Base-by-base conservation (phyloP, 108 stramenopile species). In the Conticribra guillardii region DNA sequence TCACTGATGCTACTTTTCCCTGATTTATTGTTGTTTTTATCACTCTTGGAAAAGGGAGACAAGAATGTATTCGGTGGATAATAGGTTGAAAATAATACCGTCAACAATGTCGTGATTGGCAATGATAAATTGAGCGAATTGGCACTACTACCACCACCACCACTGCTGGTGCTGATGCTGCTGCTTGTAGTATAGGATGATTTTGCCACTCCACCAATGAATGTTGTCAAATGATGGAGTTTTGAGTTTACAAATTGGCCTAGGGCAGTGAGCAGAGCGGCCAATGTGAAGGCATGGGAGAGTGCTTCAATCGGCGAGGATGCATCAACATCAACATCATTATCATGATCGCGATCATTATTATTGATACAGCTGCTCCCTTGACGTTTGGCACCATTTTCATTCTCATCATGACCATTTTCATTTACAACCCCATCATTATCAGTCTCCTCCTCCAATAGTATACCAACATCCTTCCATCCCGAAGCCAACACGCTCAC, bases 51-150 rank as follows among this genome's bases (percentile, higher is more conserved):
- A 64, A 62, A 52, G 41, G 77, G 28, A 11, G 67, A 57, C 48
- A 56, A 34, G 55, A 81, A 56, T 19, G 18, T 37, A 24, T 69
- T 44, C 76, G 87, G 56, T 50, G 73, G 49, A 67, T 61, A 58
- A 31, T 47, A 75, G 30, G 84, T 81, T 29, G 91, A 82, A 45
- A 89, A 72, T 21, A 85, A 24, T 15, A 93, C 79, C 3, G 89
- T 73, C 29, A 90, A 29, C 16, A 91, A 53, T 9, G 92, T 90
- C 30, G 86, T 82, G 14, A 79, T 33, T 0, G 92, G 92, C 0
- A 93, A 69, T 2, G 83, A 81, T 28, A 75, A 66, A 47, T 75
- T 61, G 53, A 75, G 66, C 17, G 45, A 28, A 53, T 79, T 14
- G 74, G n/a, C 76, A 24, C 62, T 30, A 21, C 70, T 80, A 23